These are phyloP conservation scores for Gynandropsis gynandra DNA, from an alignment of 345 rosid species.

Conservation along the genomic window DNA sequence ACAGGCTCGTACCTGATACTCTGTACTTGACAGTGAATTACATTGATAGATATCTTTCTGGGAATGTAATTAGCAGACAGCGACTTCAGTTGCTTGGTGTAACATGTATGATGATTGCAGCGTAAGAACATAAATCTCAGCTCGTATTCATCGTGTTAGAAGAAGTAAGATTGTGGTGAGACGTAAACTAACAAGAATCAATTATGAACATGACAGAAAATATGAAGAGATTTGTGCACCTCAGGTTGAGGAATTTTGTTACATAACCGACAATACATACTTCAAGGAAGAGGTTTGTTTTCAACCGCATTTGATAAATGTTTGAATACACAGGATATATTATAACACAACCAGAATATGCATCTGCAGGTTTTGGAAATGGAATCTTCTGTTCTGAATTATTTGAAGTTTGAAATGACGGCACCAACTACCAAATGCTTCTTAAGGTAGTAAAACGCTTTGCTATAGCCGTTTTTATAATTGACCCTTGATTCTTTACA, in stretches of 20 bases:
- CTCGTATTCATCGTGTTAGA: not conserved
- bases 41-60: constrained; percentile 88
- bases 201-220: constrained; percentile 39
- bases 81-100: constrained; percentile 88
- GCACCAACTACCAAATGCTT: constrained; percentile 89
- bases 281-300: constrained; percentile 65
- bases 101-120: constrained; percentile 92
- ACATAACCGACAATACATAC: constrained; percentile 90
- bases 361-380: constrained; percentile 57
- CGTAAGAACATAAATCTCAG: constrained; percentile 40
- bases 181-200: constrained; percentile 1
- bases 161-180: too few relatives aligned
- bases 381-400: constrained; percentile 79
- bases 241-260: constrained; percentile 92
- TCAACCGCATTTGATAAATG: constrained; percentile 16
- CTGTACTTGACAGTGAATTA: constrained; percentile 77
- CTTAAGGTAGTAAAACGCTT: constrained; percentile 41
- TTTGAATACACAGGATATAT: not conserved
- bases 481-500: not conserved
- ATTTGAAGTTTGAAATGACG: constrained; percentile 93
- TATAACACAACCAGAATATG: not conserved
- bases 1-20: constrained; percentile 92
- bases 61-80: constrained; percentile 77
- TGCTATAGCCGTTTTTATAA: not conserved
- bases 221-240: constrained; percentile 98